Evolutionary conservation across 768 basidiomycete species (phyloP), one percentile per base, ranked within the genome.

Genomic region (Trametes gibbosa): DNA sequence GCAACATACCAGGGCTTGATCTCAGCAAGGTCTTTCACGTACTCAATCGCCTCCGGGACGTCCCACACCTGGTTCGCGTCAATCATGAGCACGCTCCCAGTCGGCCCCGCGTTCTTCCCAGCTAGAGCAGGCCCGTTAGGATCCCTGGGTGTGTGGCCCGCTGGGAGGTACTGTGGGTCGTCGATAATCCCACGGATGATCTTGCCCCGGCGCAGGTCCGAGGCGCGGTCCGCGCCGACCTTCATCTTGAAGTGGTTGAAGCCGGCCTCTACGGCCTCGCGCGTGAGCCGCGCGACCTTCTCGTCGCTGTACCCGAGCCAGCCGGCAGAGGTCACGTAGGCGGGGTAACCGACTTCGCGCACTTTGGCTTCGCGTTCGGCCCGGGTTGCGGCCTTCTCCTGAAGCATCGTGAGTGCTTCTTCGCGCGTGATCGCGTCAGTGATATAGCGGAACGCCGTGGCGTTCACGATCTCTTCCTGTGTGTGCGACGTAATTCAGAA

Each of bases 191-290:
- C 92, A 56, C 96, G 86, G 65, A 98, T 95, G 67, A 98, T 80
- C 66, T 81, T 83, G 21, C 93, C 92, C 53, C 95, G 86, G 50
- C 93, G 87, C 51, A 95, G 77, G 74, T 97, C 96, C 70, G 87
- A 84, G 39, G 85, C 82, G 56, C 83, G 78, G 73, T 90, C 81
- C 24, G 89, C 87, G 53, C 96, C 96, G 64, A 98, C 96, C 77
- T 98, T 98, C 87, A 98, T 95, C 76, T 98, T 98, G 84, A 98
- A 98, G 76, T 97, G 95, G 76, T 92, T 96, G 83, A 98, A 98
- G 21, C 95, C 95, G 43, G 82, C 84, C 23, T 81, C 74, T 51
- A 98, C 79, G 32, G 94, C 91, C 69, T 95, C 92, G 67, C 85
- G 86, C 9, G 93, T 97, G 51, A 98, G 81, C 8, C 85, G 81